A percentile compares a stretch with the other conserved stretches of the same genome.
phyloP scores from a whole-genome alignment of 2,329 filamentous ascomycete genomes.

The Zalaria obscura region DNA sequence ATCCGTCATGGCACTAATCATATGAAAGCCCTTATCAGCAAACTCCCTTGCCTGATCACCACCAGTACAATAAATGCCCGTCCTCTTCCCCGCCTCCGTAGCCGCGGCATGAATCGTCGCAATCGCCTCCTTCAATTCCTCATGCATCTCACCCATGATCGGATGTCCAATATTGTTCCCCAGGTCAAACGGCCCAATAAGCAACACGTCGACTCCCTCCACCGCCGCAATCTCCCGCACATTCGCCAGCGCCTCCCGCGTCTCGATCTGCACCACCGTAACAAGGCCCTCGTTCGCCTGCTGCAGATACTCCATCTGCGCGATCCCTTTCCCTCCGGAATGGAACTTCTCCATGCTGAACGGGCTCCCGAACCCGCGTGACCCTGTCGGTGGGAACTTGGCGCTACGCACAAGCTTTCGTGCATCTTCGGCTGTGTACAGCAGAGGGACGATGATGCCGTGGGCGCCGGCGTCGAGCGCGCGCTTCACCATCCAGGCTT shows the following conservation, averaged over 20 bases:
- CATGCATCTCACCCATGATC: conserved; percentile 32
- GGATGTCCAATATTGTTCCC: conserved; percentile 44
- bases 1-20: conserved; percentile 28
- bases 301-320: conserved; percentile 33
- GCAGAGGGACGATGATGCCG: conserved; percentile 40
- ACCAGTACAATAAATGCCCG: conserved; percentile 39
- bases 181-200: conserved; percentile 42
- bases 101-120: conserved; percentile 36
- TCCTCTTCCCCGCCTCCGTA: conserved; percentile 36
- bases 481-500: conserved; percentile 49
- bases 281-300: conserved; percentile 40
- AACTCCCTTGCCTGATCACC: conserved; percentile 38
- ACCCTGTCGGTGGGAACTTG: conserved; percentile 42
- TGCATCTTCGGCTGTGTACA: conserved; percentile 39
- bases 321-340: conserved; percentile 12
- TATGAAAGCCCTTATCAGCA: conserved; percentile 40
- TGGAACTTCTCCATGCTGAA: conserved; percentile 28
- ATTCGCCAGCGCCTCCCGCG: conserved; percentile 22
- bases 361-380: conserved; percentile 42
- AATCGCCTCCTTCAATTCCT: conserved; percentile 38
- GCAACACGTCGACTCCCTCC: conserved; percentile 37
- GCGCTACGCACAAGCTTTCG: conserved; percentile 35
- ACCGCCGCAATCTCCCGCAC: conserved; percentile 37
- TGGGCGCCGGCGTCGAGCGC: conserved; percentile 47
- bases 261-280: conserved; percentile 36